A percentile compares a stretch with the other conserved stretches of the same genome.
These are phyloP conservation scores for Kitagawia praeruptora DNA, from an alignment of 129 eudicot species.

Conservation along the genomic window DNA sequence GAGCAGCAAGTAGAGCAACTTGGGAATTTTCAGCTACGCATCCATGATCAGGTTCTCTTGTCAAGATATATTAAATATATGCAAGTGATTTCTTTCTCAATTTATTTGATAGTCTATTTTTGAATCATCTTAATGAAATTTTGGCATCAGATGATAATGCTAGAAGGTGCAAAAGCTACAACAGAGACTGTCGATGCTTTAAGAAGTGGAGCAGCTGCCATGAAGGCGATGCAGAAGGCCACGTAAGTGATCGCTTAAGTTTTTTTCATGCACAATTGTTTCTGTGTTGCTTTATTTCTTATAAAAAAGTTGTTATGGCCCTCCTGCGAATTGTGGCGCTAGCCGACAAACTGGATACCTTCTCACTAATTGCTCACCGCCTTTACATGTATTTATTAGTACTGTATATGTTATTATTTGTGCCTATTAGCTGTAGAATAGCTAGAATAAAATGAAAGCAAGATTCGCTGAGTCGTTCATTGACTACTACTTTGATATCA, in stretches of 20 bases:
- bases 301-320: not conserved
- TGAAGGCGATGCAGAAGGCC: constrained; percentile 39
- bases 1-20: constrained; percentile 33
- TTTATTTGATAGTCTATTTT: not conserved
- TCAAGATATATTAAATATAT: not conserved
- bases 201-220: constrained; percentile 33
- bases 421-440: not conserved
- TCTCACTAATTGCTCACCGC: not conserved
- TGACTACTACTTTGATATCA: not conserved
- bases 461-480: not conserved
- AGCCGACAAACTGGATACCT: not conserved
- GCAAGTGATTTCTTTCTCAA: not conserved
- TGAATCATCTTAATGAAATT: not conserved
- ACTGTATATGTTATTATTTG: not conserved
- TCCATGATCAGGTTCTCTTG: constrained; percentile 33
- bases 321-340: not conserved
- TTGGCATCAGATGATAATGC: constrained; percentile 28
- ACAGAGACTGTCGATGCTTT: constrained; percentile 34
- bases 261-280: not conserved
- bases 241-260: constrained; percentile 18
- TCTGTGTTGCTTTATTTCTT: not conserved
- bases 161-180: constrained; percentile 38
- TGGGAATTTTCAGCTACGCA: constrained; percentile 29
- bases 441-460: not conserved
- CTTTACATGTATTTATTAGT: not conserved